Evolutionary conservation across 495 filamentous ascomycete genomes (phyloP).

Genomic region (Xylaria longipes): DNA sequence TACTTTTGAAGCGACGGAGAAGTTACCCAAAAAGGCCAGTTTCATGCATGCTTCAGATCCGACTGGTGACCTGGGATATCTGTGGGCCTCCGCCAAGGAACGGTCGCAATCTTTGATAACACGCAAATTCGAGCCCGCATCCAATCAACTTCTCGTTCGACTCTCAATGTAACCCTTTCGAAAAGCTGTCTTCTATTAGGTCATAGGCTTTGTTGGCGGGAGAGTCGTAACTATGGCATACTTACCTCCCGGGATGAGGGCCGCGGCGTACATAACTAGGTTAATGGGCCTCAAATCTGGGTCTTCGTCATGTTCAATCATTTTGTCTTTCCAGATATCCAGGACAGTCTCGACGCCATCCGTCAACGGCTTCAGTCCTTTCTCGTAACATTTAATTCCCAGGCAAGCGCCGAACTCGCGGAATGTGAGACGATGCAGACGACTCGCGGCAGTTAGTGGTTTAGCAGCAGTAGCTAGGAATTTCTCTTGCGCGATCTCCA

Average conservation of each 20-base stretch:
- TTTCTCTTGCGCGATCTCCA: conserved; percentile 50
- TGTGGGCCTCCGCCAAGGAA: too few relatives aligned
- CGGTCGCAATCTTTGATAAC: too few relatives aligned
- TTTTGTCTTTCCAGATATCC: conserved; percentile 59
- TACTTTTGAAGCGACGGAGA: too few relatives aligned
- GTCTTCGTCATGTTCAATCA: conserved; percentile 50
- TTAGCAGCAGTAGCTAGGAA: conserved; percentile 49
- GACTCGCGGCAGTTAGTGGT: conserved; percentile 37
- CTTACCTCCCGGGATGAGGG: conserved; percentile 68
- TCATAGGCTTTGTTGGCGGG: neutral
- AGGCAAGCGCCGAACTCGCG: conserved; percentile 68
- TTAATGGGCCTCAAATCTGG: conserved; percentile 60
- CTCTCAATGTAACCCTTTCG: neutral
- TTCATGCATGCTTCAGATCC: too few relatives aligned
- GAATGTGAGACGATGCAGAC: conserved; percentile 59
- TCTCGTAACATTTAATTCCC: conserved; percentile 62
- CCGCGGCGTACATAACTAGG: conserved; percentile 70
- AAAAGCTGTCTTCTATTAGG: neutral
- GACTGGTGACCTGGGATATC: too few relatives aligned
- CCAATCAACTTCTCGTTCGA: neutral
- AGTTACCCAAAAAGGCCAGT: too few relatives aligned
- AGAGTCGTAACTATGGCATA: neutral
- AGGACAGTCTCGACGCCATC: conserved; percentile 54
- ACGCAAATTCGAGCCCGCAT: too few relatives aligned
- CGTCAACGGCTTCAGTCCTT: conserved; percentile 49